These are phyloP conservation scores for Bruguiera parviflora DNA, from an alignment of 345 rosid genomes.

Conservation along the genomic window DNA sequence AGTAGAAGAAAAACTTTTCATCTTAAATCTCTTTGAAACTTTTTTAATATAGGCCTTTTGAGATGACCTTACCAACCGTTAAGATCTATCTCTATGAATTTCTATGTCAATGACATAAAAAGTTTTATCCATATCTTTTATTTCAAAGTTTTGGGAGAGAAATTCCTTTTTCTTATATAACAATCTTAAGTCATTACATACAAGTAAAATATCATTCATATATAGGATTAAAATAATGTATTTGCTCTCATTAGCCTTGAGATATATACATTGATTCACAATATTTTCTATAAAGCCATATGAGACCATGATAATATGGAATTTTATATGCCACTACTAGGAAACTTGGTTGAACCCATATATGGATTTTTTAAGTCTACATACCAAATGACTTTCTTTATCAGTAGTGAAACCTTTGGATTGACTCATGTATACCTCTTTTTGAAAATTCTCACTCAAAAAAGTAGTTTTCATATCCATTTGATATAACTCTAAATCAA, in stretches of 20 bases:
- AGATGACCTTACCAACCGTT: not conserved
- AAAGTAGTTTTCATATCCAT: not conserved
- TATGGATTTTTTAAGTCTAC: not conserved
- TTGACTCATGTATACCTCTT: not conserved
- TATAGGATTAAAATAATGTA: not conserved
- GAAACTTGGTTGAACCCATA: not conserved
- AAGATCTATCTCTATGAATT: not conserved
- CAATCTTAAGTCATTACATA: not conserved
- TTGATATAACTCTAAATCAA: not conserved
- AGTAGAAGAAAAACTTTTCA: not conserved
- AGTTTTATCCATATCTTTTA: not conserved
- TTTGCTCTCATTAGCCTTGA: not conserved
- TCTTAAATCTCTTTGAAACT: not conserved
- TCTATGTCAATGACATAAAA: not conserved
- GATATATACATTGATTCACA: not conserved
- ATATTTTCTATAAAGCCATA: not conserved
- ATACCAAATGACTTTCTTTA: not conserved
- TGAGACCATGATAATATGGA: not conserved
- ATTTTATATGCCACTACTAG: not conserved
- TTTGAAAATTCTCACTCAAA: not conserved
- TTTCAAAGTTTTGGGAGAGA: not conserved
- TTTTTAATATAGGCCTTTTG: not conserved
- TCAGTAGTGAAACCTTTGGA: not conserved
- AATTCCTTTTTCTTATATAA: not conserved
- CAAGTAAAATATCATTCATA: not conserved